Evolutionary conservation across 2,329 filamentous ascomycete species (phyloP).

Genomic region (Neopestalotiopsis clavispora): DNA sequence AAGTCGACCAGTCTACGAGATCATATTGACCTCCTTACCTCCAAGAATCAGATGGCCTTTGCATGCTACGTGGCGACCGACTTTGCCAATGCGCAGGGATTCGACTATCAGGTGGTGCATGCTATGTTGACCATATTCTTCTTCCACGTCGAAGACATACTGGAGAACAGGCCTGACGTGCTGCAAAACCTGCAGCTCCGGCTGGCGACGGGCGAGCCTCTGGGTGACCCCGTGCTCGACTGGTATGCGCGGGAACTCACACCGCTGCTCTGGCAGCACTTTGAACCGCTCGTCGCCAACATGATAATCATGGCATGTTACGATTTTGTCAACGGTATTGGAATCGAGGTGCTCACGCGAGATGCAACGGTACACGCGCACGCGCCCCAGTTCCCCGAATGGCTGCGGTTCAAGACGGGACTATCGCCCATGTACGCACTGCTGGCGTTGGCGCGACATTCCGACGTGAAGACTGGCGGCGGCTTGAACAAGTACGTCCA

Average conservation of each 20-base stretch:
- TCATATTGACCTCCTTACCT: slow-evolving; percentile 5
- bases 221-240: too few species aligned
- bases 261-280: slow-evolving; percentile 18
- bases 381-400: slow-evolving; percentile 16
- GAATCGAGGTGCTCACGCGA: background rate
- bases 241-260: slow-evolving; percentile 7
- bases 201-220: too few species aligned
- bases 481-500: slow-evolving; percentile 3
- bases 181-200: background rate
- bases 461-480: background rate
- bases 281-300: slow-evolving; percentile 20
- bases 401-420: slow-evolving; percentile 21
- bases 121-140: slow-evolving; percentile 20
- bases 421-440: slow-evolving; percentile 21
- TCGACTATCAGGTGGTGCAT: slow-evolving; percentile 20
- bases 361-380: background rate
- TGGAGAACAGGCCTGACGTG: slow-evolving; percentile 18
- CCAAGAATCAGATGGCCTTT: slow-evolving; percentile 19
- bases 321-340: slow-evolving; percentile 19
- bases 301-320: slow-evolving; percentile 21
- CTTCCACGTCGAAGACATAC: slow-evolving; percentile 20
- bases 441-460: slow-evolving; percentile 16
- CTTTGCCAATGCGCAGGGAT: slow-evolving; percentile 16
- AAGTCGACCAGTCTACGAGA: too few species aligned
- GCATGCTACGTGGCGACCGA: slow-evolving; percentile 18